Percentiles rank a stretch among this genome's conserved stretches.
Conservation (phyloP, 768 basidiomycete genomes). For the Dictyophora rubrovolvata region DNA sequence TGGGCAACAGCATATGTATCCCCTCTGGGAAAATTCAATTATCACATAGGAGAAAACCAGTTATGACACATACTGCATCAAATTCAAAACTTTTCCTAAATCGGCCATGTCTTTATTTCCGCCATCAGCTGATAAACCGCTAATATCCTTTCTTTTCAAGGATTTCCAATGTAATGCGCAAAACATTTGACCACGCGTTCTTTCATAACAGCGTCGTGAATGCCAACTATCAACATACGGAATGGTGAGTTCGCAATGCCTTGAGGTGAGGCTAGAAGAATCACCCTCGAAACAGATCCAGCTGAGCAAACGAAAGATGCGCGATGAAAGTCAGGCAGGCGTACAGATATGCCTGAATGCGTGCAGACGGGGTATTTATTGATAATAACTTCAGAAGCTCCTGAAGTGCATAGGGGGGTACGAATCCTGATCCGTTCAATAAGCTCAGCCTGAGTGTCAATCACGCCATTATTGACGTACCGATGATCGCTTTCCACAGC, state of each 20-base stretch:
- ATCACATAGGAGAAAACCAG: background rate
- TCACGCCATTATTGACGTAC: slow-evolving; percentile 24
- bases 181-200: slow-evolving; percentile 62
- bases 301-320: slow-evolving; percentile 58
- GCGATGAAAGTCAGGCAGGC: slow-evolving; percentile 49
- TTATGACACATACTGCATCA: slow-evolving; percentile 51
- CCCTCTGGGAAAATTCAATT: slow-evolving; percentile 32
- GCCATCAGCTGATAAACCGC: slow-evolving; percentile 29
- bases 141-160: slow-evolving; percentile 47
- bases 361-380: slow-evolving; percentile 26
- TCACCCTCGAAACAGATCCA: slow-evolving; percentile 39
- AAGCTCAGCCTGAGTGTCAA: slow-evolving; percentile 11
- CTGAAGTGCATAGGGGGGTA: slow-evolving; percentile 55
- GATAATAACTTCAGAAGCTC: slow-evolving; percentile 46
- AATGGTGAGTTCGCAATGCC: background rate
- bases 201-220: slow-evolving; percentile 58
- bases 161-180: slow-evolving; percentile 63
- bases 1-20: slow-evolving; percentile 63
- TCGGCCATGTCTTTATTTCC: slow-evolving; percentile 34
- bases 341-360: slow-evolving; percentile 45
- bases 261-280: background rate
- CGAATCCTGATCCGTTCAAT: slow-evolving; percentile 36
- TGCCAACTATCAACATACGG: slow-evolving; percentile 38
- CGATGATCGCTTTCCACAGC: slow-evolving; percentile 48
- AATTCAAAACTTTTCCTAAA: slow-evolving; percentile 61